A percentile compares a stretch with the other conserved stretches of the same genome.
Conservation (phyloP, 345 rosid species). For the Citrus sp. region DNA sequence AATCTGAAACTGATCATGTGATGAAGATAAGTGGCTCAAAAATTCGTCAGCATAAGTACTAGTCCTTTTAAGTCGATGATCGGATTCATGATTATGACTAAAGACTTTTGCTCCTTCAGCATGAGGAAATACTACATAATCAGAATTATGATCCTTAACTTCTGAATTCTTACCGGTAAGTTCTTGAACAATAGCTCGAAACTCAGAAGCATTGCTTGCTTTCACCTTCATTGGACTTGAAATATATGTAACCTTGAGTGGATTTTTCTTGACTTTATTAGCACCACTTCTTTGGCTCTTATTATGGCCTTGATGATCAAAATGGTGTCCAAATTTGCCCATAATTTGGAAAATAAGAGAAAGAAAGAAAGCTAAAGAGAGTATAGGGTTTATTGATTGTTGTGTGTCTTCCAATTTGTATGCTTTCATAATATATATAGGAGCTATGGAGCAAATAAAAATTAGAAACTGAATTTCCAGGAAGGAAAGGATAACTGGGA, state of each 20-base stretch:
- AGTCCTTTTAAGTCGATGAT: neutral
- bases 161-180: conserved; percentile 44
- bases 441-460: neutral
- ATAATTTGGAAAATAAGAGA: neutral
- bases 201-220: conserved; percentile 37
- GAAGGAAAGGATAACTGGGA: conserved; percentile 8
- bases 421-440: neutral
- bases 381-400: neutral
- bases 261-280: conserved; percentile 25
- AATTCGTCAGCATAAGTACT: neutral
- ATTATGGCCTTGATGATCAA: neutral
- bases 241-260: conserved; percentile 45
- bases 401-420: neutral
- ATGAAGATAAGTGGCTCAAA: neutral
- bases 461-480: conserved; percentile 14
- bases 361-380: neutral
- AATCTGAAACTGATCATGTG: neutral
- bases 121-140: neutral
- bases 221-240: conserved; percentile 45
- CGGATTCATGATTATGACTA: neutral
- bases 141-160: neutral
- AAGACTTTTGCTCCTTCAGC: neutral
- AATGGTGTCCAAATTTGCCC: conserved; percentile 17
- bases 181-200: conserved; percentile 47
- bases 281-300: conserved; percentile 11